These are phyloP conservation scores for Penicillium oxalicum DNA, from an alignment of 2,329 filamentous ascomycete genomes.

Conservation along the genomic window DNA sequence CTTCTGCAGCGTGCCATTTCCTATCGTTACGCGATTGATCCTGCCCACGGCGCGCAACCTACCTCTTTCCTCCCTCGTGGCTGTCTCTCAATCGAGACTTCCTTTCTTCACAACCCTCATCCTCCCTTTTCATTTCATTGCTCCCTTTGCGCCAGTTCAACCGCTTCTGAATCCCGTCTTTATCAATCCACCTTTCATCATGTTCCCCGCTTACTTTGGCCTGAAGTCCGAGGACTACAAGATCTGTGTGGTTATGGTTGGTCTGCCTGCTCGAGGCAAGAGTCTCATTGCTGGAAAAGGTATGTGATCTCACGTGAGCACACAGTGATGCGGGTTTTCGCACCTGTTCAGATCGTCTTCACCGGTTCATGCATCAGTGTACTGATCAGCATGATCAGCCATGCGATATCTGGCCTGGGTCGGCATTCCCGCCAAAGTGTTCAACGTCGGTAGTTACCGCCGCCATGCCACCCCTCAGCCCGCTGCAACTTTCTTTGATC, in stretches of 20 bases:
- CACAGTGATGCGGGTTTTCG: too few species aligned
- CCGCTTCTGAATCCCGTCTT: not conserved
- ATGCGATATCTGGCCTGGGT: slow-evolving; percentile 96
- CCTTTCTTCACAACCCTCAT: not conserved
- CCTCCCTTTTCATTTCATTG: not conserved
- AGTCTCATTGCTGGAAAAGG: slow-evolving; percentile 97
- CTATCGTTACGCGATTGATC: too few species aligned
- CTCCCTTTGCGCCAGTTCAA: not conserved
- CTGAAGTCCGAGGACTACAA: slow-evolving; percentile 91
- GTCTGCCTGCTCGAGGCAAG: slow-evolving; percentile 90
- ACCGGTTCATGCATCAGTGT: not conserved
- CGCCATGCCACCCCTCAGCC: slow-evolving; percentile 85
- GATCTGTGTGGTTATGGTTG: slow-evolving; percentile 99
- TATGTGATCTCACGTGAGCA: slow-evolving; percentile 36
- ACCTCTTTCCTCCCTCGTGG: too few species aligned
- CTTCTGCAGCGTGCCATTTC: not conserved
- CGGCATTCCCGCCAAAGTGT: slow-evolving; percentile 85
- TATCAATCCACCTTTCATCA: not conserved
- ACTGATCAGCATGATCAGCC: slow-evolving; percentile 45
- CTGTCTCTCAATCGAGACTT: too few species aligned
- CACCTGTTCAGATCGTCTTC: not conserved
- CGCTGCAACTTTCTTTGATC: slow-evolving; percentile 92
- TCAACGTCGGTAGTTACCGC: slow-evolving; percentile 96
- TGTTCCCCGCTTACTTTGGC: slow-evolving; percentile 37
- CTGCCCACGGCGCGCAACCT: too few species aligned